Conservation (phyloP, 2,329 filamentous ascomycete species). For the Claviceps citrina region DNA sequence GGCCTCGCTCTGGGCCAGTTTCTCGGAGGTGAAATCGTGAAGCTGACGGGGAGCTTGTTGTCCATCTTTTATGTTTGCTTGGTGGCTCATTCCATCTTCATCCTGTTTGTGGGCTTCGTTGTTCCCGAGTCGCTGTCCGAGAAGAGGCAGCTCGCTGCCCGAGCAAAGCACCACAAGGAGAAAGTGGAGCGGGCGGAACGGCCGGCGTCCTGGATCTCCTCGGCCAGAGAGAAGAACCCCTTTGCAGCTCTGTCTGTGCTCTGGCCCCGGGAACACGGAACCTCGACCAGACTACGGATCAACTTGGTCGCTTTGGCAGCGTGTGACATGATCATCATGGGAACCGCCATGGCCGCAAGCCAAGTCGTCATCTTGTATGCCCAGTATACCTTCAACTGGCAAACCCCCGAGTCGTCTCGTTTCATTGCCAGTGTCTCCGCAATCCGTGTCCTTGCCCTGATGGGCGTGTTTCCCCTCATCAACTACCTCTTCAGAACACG, state of each 20-base stretch:
- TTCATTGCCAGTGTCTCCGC: conserved; percentile 71
- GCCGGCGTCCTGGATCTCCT: conserved; percentile 15
- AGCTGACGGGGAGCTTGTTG: conserved; percentile 57
- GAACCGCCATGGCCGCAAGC: conserved; percentile 64
- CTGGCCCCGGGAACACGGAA: conserved; percentile 52
- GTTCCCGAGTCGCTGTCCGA: conserved; percentile 76
- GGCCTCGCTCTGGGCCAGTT: conserved; percentile 83
- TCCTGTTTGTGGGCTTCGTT: conserved; percentile 52
- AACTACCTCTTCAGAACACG: conserved; percentile 57
- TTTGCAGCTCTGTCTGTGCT: conserved; percentile 65
- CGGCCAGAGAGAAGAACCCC: conserved; percentile 43
- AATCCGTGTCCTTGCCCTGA: conserved; percentile 58
- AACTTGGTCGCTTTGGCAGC: conserved; percentile 72
- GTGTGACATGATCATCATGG: conserved; percentile 70
- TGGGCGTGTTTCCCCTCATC: conserved; percentile 59
- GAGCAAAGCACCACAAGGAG: conserved; percentile 46
- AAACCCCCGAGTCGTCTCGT: conserved; percentile 60
- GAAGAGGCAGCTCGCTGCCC: conserved; percentile 53
- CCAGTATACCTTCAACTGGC: conserved; percentile 68
- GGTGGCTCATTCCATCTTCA: conserved; percentile 56
- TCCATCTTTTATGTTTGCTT: conserved; percentile 75
- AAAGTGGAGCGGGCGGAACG: conserved; percentile 20
- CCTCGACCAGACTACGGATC: conserved; percentile 43
- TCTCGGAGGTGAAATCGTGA: conserved; percentile 64
- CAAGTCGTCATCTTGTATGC: conserved; percentile 76